Evolutionary conservation across 305 asterid genomes (phyloP).

Genomic region (Solanum chacoense): DNA sequence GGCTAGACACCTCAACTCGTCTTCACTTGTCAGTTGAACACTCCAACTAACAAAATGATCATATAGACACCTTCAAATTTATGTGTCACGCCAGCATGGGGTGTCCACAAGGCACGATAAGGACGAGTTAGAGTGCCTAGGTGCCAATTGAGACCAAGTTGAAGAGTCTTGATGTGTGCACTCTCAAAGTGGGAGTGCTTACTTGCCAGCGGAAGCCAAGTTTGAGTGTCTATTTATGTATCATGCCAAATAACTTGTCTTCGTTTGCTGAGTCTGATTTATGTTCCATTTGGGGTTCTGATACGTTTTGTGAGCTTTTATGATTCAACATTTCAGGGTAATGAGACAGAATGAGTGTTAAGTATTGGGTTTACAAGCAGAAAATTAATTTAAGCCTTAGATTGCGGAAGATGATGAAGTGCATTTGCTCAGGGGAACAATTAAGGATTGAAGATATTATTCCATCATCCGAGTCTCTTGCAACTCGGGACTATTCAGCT

Average conservation of each 20-base stretch:
- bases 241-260: not conserved
- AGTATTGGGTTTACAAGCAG: conserved; percentile 53
- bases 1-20: not conserved
- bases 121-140: not conserved
- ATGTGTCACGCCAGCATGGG: not conserved
- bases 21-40: not conserved
- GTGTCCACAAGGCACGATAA: not conserved
- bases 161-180: not conserved
- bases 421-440: conserved; percentile 89
- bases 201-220: not conserved
- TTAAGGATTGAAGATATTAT: conserved; percentile 50
- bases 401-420: conserved; percentile 80
- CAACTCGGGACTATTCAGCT: conserved; percentile 93
- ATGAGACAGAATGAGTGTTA: conserved; percentile 74
- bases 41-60: not conserved
- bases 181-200: not conserved
- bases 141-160: not conserved
- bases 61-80: not conserved
- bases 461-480: conserved; percentile 79
- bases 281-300: not conserved
- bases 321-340: conserved; percentile 27
- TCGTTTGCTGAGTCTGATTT: not conserved
- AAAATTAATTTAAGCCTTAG: conserved; percentile 32
- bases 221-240: not conserved
- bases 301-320: not conserved